Conservation (phyloP, 441 rosid genomes). For the Arabidopsis lyrata region DNA sequence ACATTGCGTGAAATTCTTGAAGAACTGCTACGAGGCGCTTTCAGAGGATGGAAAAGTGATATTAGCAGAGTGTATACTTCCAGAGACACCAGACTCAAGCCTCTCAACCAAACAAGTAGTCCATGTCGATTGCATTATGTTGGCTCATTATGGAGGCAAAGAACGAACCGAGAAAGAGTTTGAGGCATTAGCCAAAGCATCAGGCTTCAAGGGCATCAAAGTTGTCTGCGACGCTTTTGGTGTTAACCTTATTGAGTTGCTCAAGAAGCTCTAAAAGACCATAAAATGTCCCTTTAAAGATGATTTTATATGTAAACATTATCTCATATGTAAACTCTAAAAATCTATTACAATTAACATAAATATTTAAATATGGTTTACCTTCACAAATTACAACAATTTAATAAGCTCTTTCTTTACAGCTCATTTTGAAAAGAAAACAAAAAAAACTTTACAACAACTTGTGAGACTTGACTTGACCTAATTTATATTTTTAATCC, state of each 20-base stretch:
- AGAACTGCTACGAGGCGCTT: constrained; percentile 73
- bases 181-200: constrained; percentile 68
- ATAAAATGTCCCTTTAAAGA: background rate
- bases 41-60: constrained; percentile 78
- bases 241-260: constrained; percentile 71
- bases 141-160: constrained; percentile 91
- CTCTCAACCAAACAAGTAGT: constrained; percentile 60
- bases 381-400: no score
- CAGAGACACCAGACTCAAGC: constrained; percentile 69
- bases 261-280: constrained; percentile 51
- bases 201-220: constrained; percentile 75
- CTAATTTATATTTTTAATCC: no score
- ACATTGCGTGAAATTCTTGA: constrained; percentile 70
- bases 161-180: constrained; percentile 87
- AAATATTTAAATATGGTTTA: no score
- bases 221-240: constrained; percentile 68
- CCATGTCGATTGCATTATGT: constrained; percentile 78
- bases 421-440: no score
- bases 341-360: no score
- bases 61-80: constrained; percentile 75
- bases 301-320: constrained; percentile 1
- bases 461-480: no score
- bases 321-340: background rate
- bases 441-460: no score
- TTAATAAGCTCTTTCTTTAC: no score